A percentile compares a stretch with the other conserved stretches of the same genome.
Evolutionary conservation across 1,139 yeast genomes (phyloP).

Genomic region (Taphrina pruni): DNA sequence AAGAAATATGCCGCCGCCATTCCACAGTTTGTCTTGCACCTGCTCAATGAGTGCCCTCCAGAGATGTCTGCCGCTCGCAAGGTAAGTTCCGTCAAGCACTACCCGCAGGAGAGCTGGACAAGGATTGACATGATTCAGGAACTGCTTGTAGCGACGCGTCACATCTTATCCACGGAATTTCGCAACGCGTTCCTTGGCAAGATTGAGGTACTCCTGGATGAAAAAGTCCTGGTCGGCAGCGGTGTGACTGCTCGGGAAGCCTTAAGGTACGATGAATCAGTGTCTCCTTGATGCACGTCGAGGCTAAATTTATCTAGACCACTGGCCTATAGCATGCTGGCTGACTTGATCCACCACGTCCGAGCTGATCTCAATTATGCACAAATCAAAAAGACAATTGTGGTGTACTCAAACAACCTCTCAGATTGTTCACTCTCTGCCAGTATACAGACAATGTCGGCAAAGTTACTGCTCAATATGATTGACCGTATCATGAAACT

Average conservation of each 20-base stretch:
- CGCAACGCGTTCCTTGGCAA: slow-evolving; percentile 83
- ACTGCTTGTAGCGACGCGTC: slow-evolving; percentile 90
- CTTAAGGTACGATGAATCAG: slow-evolving; percentile 55
- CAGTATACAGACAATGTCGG: slow-evolving; percentile 96
- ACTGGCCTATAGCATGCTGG: slow-evolving; percentile 92
- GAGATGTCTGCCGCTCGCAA: slow-evolving; percentile 91
- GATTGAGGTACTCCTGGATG: slow-evolving; percentile 82
- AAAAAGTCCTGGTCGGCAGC: slow-evolving; percentile 84
- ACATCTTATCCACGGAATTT: slow-evolving; percentile 86
- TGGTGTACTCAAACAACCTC: slow-evolving; percentile 77
- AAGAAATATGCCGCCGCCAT: slow-evolving; percentile 68
- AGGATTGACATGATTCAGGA: slow-evolving; percentile 55
- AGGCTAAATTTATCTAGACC: slow-evolving; percentile 55
- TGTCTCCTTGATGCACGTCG: not conserved
- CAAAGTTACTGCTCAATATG: slow-evolving; percentile 81
- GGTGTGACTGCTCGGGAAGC: slow-evolving; percentile 92
- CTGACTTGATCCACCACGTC: slow-evolving; percentile 92
- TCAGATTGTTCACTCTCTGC: slow-evolving; percentile 83
- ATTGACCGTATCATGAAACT: slow-evolving; percentile 87
- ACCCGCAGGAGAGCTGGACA: not conserved
- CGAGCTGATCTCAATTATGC: slow-evolving; percentile 80
- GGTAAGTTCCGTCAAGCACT: slow-evolving; percentile 2
- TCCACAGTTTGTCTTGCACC: slow-evolving; percentile 83
- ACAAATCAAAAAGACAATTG: slow-evolving; percentile 88
- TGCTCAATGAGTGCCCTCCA: slow-evolving; percentile 95